These are phyloP conservation scores for Alnus glutinosa DNA, from an alignment of 306 rosid genomes.

Conservation along the genomic window DNA sequence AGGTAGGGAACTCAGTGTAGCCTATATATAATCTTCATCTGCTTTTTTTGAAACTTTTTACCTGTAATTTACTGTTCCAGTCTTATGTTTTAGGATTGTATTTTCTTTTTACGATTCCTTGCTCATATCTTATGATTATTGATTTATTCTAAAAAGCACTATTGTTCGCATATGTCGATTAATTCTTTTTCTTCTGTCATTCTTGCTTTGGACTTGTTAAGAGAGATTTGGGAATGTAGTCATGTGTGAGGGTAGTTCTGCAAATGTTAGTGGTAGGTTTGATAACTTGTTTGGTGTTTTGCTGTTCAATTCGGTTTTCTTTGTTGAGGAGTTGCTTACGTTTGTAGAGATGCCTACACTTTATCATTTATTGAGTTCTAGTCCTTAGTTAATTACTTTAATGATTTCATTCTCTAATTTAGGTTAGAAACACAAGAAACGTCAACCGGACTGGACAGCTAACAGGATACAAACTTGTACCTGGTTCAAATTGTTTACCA, in stretches of 20 bases:
- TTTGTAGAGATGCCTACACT: neutral
- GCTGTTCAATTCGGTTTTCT: neutral
- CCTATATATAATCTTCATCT: neutral
- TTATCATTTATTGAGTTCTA: neutral
- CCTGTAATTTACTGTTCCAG: neutral
- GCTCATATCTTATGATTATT: neutral
- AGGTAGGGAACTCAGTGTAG: neutral
- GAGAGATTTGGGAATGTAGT: too few relatives aligned
- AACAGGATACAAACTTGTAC: conserved; percentile 76
- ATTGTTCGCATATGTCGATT: neutral
- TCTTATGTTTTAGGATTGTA: neutral
- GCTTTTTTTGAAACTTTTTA: neutral
- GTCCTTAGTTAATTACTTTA: neutral
- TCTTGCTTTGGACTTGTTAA: too few relatives aligned
- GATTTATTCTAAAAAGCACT: neutral
- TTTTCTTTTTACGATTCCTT: neutral
- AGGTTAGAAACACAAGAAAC: conserved; percentile 81
- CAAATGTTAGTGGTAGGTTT: too few relatives aligned
- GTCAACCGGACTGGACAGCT: conserved; percentile 77
- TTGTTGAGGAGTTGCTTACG: neutral
- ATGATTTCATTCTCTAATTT: conserved; percentile 21
- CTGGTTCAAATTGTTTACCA: conserved; percentile 82
- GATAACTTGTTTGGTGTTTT: conserved; percentile 6
- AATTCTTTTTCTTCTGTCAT: too few relatives aligned
- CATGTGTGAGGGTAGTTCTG: too few relatives aligned